Evolutionary conservation across 805 yeast species (phyloP).

Genomic region (Pichia rugopelliculosa): DNA sequence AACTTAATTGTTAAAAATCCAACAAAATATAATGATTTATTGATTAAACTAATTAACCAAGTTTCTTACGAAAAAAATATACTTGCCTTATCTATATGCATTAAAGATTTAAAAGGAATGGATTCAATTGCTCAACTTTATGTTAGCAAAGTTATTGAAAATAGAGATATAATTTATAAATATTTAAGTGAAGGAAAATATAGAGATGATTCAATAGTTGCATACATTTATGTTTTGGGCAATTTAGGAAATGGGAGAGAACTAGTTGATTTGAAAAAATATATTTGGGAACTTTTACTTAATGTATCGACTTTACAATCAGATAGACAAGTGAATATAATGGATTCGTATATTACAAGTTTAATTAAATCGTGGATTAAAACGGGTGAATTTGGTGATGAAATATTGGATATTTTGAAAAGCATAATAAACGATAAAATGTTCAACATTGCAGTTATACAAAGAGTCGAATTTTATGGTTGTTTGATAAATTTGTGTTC

Average conservation of each 20-base stretch:
- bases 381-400: neutral
- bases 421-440: neutral
- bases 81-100: neutral
- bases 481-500: neutral
- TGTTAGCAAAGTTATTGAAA: neutral
- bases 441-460: neutral
- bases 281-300: neutral
- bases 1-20: slow-evolving; percentile 65
- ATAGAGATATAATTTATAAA: neutral
- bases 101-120: neutral
- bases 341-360: slow-evolving; percentile 3
- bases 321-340: neutral
- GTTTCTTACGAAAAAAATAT: slow-evolving; percentile 1
- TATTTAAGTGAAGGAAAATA: neutral
- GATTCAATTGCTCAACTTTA: neutral
- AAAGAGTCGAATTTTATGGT: neutral
- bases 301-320: neutral
- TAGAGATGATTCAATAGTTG: slow-evolving; percentile 7
- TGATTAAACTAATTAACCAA: neutral
- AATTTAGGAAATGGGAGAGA: neutral
- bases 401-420: neutral
- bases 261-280: neutral
- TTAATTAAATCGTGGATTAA: slow-evolving; percentile 1
- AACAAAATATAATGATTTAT: neutral
- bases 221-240: slow-evolving; percentile 3